phyloP scores from a whole-genome alignment of 441 rosid species.

The Biscutella auriculata region DNA sequence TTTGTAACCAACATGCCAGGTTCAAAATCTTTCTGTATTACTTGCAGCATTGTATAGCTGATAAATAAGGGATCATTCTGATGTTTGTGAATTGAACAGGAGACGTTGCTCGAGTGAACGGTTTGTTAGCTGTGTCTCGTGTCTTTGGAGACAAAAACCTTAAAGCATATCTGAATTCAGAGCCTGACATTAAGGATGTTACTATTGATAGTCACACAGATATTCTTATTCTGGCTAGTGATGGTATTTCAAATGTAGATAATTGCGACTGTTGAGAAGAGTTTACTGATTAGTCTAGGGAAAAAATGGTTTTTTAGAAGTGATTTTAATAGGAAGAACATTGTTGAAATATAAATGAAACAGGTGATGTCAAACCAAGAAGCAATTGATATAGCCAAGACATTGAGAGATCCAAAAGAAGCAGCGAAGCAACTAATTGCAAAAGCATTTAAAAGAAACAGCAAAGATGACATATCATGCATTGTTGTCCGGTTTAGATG shows the following conservation, averaged over 20 bases:
- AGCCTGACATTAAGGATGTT: conserved; percentile 35
- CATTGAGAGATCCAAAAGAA: conserved; percentile 57
- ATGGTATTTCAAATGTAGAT: conserved; percentile 57
- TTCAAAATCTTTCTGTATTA: neutral
- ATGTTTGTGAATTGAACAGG: conserved; percentile 24
- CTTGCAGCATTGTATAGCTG: neutral
- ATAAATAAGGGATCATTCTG: neutral
- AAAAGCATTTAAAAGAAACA: conserved; percentile 62
- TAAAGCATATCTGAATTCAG: conserved; percentile 43
- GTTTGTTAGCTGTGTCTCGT: conserved; percentile 67
- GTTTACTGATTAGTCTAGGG: neutral
- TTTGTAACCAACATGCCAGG: conserved; percentile 71
- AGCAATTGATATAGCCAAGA: conserved; percentile 62
- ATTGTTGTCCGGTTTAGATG: conserved; percentile 62
- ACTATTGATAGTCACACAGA: conserved; percentile 31
- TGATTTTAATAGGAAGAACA: neutral
- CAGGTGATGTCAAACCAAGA: conserved; percentile 81
- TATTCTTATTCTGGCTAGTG: conserved; percentile 58
- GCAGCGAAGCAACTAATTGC: conserved; percentile 64
- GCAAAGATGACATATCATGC: conserved; percentile 80
- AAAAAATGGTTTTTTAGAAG: neutral
- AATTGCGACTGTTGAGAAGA: neutral
- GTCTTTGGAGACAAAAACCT: conserved; percentile 64
- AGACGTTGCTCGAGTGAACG: conserved; percentile 63
- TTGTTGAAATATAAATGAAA: neutral